phyloP scores from a whole-genome alignment of 495 filamentous ascomycete species.

The Rusavskia elegans region DNA sequence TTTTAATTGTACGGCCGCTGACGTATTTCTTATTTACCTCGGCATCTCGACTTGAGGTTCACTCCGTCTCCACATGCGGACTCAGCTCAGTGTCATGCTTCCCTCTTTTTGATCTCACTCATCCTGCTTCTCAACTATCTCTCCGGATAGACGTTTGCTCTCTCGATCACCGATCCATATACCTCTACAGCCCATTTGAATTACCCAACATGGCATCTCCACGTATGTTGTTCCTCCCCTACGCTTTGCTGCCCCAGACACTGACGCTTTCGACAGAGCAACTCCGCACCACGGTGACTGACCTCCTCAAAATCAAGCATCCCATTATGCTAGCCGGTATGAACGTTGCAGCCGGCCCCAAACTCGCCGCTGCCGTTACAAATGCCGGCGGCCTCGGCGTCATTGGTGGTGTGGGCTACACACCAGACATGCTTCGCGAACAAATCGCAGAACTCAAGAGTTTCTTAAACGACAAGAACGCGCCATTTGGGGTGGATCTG shows the following conservation, averaged over 20 bases:
- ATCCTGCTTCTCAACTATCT: neutral
- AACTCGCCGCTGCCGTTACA: constrained; percentile 90
- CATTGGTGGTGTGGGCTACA: constrained; percentile 92
- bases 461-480: constrained; percentile 80
- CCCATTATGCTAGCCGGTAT: constrained; percentile 92
- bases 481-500: constrained; percentile 96
- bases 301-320: constrained; percentile 94
- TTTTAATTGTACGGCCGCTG: too few species aligned
- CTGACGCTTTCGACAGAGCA: constrained; percentile 41
- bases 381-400: constrained; percentile 95
- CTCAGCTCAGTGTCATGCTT: too few species aligned
- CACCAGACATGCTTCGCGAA: constrained; percentile 88
- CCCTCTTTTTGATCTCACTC: neutral
- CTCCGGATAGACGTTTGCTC: neutral
- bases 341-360: constrained; percentile 97
- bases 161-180: constrained; percentile 4
- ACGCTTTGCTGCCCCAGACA: constrained; percentile 1
- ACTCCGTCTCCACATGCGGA: too few species aligned
- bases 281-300: constrained; percentile 78
- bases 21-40: too few species aligned
- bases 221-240: constrained; percentile 38
- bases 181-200: constrained; percentile 5
- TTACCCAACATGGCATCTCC: constrained; percentile 57
- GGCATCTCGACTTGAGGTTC: too few species aligned
- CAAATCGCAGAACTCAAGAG: constrained; percentile 91